Evolutionary conservation across 495 filamentous ascomycete species (phyloP).

Genomic region (Podospora conica): DNA sequence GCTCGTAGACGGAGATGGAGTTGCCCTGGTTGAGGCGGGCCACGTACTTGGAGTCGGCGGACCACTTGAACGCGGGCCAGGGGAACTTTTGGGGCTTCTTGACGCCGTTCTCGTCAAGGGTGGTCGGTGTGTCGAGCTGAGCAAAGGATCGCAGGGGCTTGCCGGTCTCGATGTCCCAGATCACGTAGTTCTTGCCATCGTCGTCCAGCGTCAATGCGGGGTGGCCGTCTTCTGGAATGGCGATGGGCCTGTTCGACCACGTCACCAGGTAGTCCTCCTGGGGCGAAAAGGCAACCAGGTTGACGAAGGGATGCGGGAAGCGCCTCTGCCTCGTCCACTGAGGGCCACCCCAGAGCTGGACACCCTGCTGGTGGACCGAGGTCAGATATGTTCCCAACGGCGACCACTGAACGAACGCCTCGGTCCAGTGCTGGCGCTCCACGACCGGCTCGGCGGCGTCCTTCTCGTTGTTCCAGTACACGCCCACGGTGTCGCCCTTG

Average conservation of each 20-base stretch:
- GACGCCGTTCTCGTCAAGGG: conserved; percentile 32
- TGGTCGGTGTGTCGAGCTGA: conserved; percentile 70
- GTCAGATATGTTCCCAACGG: conserved; percentile 89
- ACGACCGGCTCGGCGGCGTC: conserved; percentile 82
- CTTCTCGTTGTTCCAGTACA: conserved; percentile 97
- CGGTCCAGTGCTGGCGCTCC: conserved; percentile 91
- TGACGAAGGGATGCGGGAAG: conserved; percentile 90
- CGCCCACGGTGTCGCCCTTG: conserved; percentile 79
- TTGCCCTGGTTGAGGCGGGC: conserved; percentile 82
- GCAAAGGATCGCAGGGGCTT: conserved; percentile 90
- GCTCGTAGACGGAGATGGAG: conserved; percentile 89
- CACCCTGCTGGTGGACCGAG: conserved; percentile 90
- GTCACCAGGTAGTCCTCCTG: conserved; percentile 89
- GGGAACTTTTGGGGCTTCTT: conserved; percentile 84
- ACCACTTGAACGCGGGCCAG: conserved; percentile 99
- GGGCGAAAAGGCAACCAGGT: conserved; percentile 92
- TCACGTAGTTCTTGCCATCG: conserved; percentile 97
- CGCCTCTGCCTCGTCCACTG: conserved; percentile 86
- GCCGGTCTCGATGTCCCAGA: conserved; percentile 91
- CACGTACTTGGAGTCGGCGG: conserved; percentile 92
- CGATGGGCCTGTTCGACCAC: conserved; percentile 89
- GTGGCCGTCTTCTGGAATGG: conserved; percentile 78
- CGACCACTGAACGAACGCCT: conserved; percentile 96
- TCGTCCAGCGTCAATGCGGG: conserved; percentile 80
- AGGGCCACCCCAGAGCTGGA: conserved; percentile 90